phyloP scores from a whole-genome alignment of 1,284 basidiomycete genomes.

The Sporisorium scitamineum region DNA sequence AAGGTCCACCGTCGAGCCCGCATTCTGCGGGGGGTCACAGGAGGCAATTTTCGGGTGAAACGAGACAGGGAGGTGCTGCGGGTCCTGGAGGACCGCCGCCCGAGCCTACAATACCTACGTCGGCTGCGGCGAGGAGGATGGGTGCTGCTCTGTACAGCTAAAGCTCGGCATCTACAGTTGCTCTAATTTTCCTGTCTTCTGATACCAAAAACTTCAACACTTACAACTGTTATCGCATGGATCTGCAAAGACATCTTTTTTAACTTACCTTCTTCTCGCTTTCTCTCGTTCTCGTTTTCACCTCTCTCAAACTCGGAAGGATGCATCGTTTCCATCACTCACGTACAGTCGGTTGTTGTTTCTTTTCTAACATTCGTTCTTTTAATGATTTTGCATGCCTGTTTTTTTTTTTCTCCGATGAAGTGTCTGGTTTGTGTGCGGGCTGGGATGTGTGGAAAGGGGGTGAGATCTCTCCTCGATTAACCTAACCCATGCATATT shows the following conservation, averaged over 20 bases:
- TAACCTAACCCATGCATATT: too few relatives aligned
- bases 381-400: too few relatives aligned
- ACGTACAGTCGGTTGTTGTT: background rate
- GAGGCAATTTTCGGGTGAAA: constrained; percentile 31
- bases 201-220: background rate
- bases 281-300: background rate
- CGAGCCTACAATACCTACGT: constrained; percentile 33
- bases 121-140: constrained; percentile 30
- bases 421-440: too few relatives aligned
- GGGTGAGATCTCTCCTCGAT: too few relatives aligned
- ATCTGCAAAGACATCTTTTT: background rate
- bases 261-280: background rate
- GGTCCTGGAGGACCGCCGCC: background rate
- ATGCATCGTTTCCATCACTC: background rate
- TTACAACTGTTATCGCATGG: background rate
- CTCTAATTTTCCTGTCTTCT: background rate
- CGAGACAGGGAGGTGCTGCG: background rate
- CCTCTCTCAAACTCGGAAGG: constrained; percentile 1
- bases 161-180: background rate
- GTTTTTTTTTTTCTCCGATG: too few relatives aligned
- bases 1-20: constrained; percentile 28
- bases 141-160: constrained; percentile 46
- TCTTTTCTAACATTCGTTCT: background rate
- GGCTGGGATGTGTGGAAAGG: too few relatives aligned
- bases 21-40: constrained; percentile 10